phyloP scores from a whole-genome alignment of 83 land plant genomes.

The Picea mariana region DNA sequence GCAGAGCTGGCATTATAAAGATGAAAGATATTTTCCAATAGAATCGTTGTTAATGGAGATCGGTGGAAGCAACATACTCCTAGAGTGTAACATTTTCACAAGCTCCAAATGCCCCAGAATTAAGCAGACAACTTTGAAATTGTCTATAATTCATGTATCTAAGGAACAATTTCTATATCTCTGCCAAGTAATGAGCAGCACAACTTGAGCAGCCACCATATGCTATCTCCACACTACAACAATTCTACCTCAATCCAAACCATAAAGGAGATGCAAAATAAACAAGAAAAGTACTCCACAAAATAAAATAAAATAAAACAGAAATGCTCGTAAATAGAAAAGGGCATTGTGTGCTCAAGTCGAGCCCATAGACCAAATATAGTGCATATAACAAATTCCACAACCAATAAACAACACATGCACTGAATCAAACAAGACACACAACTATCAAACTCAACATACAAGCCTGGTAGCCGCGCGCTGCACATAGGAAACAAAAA shows the following conservation, averaged over 20 bases:
- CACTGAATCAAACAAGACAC: too few relatives aligned
- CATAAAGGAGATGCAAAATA: background rate
- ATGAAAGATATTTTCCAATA: background rate
- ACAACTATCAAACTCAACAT: too few relatives aligned
- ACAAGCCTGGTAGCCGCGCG: too few relatives aligned
- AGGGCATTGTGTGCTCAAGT: too few relatives aligned
- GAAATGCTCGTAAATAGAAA: too few relatives aligned
- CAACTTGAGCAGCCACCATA: background rate
- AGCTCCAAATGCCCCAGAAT: background rate
- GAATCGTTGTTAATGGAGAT: background rate
- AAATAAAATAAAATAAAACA: too few relatives aligned
- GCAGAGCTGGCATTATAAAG: too few relatives aligned
- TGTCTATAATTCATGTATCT: background rate
- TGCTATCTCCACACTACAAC: background rate
- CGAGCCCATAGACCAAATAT: too few relatives aligned
- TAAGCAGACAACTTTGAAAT: background rate
- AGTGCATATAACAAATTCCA: too few relatives aligned
- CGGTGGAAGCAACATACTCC: slow-evolving; percentile 6
- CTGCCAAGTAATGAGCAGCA: background rate
- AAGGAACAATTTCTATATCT: background rate
- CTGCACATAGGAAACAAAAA: too few relatives aligned
- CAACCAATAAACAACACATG: too few relatives aligned
- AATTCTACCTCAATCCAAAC: slow-evolving; percentile 7
- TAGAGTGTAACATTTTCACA: background rate
- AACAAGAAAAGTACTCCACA: background rate